Evolutionary conservation across 352 stramenopile genomes (phyloP).

Genomic region (Phytophthora fragariae): DNA sequence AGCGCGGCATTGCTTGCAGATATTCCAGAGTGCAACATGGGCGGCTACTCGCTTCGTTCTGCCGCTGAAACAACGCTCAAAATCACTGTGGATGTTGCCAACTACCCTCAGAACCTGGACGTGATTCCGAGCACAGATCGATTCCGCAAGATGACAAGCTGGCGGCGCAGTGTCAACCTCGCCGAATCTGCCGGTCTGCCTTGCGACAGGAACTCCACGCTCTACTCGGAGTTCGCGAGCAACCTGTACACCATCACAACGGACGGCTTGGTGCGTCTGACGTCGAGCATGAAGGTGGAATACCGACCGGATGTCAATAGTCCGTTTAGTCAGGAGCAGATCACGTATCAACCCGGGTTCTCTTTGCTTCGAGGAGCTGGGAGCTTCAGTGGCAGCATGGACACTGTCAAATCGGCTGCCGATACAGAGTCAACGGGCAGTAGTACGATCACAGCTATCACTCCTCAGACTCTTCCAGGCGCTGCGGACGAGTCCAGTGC

Average conservation of each 20-base stretch:
- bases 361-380: slow-evolving; percentile 11
- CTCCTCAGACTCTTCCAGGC: slow-evolving; percentile 4
- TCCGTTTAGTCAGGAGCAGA: slow-evolving; percentile 37
- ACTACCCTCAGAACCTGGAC: slow-evolving; percentile 22
- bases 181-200: slow-evolving; percentile 49
- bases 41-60: slow-evolving; percentile 40
- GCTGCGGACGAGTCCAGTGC: slow-evolving; percentile 6
- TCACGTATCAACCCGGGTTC: slow-evolving; percentile 19
- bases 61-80: slow-evolving; percentile 54
- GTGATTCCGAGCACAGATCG: slow-evolving; percentile 46
- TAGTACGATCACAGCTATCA: slow-evolving; percentile 9
- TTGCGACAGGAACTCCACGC: slow-evolving; percentile 53
- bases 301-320: slow-evolving; percentile 34
- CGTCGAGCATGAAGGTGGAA: slow-evolving; percentile 53
- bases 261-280: slow-evolving; percentile 52
- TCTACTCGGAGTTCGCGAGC: slow-evolving; percentile 52
- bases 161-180: slow-evolving; percentile 60
- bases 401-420: slow-evolving; percentile 1
- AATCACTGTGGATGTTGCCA: slow-evolving; percentile 44
- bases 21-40: slow-evolving; percentile 51
- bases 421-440: background rate
- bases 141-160: slow-evolving; percentile 62
- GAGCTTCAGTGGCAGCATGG: slow-evolving; percentile 1
- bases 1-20: slow-evolving; percentile 44
- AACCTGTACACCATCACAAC: slow-evolving; percentile 51